Conservation (phyloP, 305 asterid species). For the Rubia tinctorum region DNA sequence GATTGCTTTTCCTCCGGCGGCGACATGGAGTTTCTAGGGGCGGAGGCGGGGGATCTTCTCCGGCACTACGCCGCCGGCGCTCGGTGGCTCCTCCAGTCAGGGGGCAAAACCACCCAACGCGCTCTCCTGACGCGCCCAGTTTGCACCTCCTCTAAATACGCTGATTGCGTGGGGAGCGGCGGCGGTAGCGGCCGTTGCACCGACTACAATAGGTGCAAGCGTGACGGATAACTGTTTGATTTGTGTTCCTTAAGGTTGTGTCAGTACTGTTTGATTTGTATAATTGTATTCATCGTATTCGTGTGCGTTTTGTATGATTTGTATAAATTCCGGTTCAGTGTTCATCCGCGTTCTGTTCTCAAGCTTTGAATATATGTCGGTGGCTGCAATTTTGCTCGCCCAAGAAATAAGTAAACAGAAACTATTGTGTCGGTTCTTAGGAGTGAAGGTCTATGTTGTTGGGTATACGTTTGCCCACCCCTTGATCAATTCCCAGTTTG, state of each 20-base stretch:
- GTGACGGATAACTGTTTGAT: neutral
- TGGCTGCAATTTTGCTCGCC: too few relatives aligned
- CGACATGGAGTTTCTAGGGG: neutral
- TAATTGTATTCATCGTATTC: neutral
- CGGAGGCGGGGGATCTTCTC: neutral
- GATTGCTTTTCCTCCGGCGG: slow-evolving; percentile 10
- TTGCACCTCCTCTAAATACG: neutral
- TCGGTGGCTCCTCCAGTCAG: slow-evolving; percentile 6
- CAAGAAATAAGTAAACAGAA: too few relatives aligned
- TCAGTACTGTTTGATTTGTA: neutral
- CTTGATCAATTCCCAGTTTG: too few relatives aligned
- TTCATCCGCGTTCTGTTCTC: neutral
- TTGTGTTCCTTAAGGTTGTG: neutral
- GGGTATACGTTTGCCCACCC: too few relatives aligned
- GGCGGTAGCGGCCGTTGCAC: neutral
- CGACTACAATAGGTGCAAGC: slow-evolving; percentile 12
- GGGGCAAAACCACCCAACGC: neutral
- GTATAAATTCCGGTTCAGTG: too few relatives aligned
- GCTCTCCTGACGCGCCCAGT: neutral
- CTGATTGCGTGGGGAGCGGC: neutral
- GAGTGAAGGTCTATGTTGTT: too few relatives aligned
- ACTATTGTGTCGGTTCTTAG: too few relatives aligned
- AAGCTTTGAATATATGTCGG: neutral
- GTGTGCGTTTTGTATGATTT: neutral
- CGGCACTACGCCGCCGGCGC: slow-evolving; percentile 2